A percentile compares a stretch with the other conserved stretches of the same genome.
These are phyloP conservation scores for Phytophthora melonis DNA, from an alignment of 352 stramenopile species.

Conservation along the genomic window DNA sequence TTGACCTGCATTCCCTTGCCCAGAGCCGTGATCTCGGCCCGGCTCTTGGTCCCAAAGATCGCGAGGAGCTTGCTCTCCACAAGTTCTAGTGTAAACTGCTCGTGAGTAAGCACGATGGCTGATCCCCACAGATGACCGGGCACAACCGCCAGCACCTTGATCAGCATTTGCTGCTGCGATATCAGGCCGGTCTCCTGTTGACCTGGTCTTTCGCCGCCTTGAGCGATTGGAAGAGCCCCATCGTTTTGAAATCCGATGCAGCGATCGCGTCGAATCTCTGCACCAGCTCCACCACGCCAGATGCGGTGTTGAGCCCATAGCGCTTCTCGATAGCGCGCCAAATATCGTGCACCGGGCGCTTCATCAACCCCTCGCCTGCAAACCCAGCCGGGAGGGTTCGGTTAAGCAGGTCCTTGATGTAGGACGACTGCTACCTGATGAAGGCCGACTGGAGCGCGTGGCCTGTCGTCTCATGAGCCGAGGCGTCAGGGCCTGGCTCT, in stretches of 20 bases:
- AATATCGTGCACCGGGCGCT: too few species aligned
- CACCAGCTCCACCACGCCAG: neutral
- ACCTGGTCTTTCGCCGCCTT: neutral
- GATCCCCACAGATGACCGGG: neutral
- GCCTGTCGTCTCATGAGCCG: too few species aligned
- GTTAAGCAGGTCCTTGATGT: too few species aligned
- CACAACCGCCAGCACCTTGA: neutral
- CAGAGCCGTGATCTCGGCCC: too few species aligned
- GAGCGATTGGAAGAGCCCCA: neutral
- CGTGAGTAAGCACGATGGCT: neutral
- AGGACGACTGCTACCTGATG: too few species aligned
- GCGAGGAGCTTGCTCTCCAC: neutral
- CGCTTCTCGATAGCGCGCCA: too few species aligned
- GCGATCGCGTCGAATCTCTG: too few species aligned
- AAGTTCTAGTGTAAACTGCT: neutral
- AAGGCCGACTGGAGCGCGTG: too few species aligned
- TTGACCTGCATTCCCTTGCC: neutral
- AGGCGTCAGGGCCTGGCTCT: too few species aligned
- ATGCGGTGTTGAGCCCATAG: neutral
- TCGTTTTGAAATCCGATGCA: too few species aligned
- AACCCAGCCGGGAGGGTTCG: too few species aligned
- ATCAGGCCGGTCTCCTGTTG: neutral
- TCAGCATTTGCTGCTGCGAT: neutral
- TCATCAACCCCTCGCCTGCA: too few species aligned
- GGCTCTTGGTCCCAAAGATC: neutral